These are phyloP conservation scores for Salix udensis DNA, from an alignment of 345 rosid genomes.

Conservation along the genomic window DNA sequence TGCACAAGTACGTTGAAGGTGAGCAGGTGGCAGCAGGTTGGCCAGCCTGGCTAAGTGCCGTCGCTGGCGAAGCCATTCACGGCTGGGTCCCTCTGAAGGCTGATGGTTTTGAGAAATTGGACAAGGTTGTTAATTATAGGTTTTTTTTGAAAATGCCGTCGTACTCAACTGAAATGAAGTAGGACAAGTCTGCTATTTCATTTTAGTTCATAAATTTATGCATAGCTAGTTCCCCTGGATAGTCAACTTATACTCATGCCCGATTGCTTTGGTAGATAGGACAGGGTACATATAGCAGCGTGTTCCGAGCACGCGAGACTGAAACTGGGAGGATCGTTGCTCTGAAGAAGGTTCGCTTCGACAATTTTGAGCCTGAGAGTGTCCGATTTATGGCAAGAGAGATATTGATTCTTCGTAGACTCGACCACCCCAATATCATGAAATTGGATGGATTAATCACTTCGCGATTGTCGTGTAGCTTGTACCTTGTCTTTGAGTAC, in stretches of 20 bases:
- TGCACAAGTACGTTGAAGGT: constrained; percentile 69
- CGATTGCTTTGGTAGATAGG: constrained; percentile 60
- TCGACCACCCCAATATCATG: constrained; percentile 88
- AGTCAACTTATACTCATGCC: constrained; percentile 2
- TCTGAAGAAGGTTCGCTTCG: constrained; percentile 89
- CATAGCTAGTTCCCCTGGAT: neutral
- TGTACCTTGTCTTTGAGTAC: constrained; percentile 93
- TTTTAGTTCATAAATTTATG: neutral
- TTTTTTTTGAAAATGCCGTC: neutral
- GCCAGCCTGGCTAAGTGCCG: constrained; percentile 98
- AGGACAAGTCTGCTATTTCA: neutral
- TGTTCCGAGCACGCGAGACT: constrained; percentile 79
- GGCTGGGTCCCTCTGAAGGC: constrained; percentile 93
- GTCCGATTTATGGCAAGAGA: constrained; percentile 98
- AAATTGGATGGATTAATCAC: constrained; percentile 84
- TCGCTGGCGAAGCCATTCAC: constrained; percentile 90
- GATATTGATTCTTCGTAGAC: constrained; percentile 81
- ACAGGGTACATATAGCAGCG: constrained; percentile 95
- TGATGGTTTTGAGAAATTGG: constrained; percentile 81
- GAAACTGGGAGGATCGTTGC: constrained; percentile 87
- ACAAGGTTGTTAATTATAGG: constrained; percentile 50
- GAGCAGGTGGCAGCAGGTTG: constrained; percentile 99
- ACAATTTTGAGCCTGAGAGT: constrained; percentile 97
- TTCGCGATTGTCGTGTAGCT: constrained; percentile 72
- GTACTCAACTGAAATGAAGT: neutral